phyloP scores from a whole-genome alignment of 1,284 basidiomycete genomes.

The Anthracocystis panici-leucophaei region DNA sequence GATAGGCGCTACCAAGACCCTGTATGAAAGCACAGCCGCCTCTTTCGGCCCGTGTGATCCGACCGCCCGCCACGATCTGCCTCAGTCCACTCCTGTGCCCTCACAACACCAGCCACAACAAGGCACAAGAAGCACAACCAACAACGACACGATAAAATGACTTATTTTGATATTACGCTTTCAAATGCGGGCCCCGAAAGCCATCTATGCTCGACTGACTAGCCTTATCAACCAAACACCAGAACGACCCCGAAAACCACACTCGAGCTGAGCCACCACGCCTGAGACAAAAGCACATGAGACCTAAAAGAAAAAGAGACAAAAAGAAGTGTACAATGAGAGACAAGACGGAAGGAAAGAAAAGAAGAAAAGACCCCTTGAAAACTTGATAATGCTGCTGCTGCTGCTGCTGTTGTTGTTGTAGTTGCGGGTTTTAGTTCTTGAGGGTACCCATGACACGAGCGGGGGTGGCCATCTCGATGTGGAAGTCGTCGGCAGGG shows the following conservation, averaged over 20 bases:
- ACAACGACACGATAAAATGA: constrained; percentile 7
- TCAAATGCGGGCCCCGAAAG: background rate
- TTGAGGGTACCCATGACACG: constrained; percentile 62
- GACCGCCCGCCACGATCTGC: background rate
- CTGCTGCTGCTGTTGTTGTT: background rate
- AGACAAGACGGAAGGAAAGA: constrained; percentile 13
- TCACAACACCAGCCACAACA: background rate
- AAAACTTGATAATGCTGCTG: constrained; percentile 32
- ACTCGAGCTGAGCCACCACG: constrained; percentile 1
- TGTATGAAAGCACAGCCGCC: background rate
- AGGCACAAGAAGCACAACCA: background rate
- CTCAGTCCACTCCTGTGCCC: background rate
- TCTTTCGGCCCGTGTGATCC: constrained; percentile 1
- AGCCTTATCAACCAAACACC: constrained; percentile 35
- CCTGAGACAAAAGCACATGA: constrained; percentile 16
- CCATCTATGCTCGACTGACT: constrained; percentile 27
- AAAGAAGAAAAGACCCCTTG: constrained; percentile 16
- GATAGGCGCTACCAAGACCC: background rate
- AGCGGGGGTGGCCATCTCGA: constrained; percentile 63
- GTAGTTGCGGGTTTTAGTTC: constrained; percentile 26
- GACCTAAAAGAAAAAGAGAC: constrained; percentile 21
- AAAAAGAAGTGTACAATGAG: constrained; percentile 37
- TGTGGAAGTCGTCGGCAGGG: constrained; percentile 70
- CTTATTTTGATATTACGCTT: constrained; percentile 12
- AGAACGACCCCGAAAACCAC: background rate